Base-by-base conservation (phyloP, 2,329 filamentous ascomycete genomes). In the Aspergillus spinulosporus region DNA sequence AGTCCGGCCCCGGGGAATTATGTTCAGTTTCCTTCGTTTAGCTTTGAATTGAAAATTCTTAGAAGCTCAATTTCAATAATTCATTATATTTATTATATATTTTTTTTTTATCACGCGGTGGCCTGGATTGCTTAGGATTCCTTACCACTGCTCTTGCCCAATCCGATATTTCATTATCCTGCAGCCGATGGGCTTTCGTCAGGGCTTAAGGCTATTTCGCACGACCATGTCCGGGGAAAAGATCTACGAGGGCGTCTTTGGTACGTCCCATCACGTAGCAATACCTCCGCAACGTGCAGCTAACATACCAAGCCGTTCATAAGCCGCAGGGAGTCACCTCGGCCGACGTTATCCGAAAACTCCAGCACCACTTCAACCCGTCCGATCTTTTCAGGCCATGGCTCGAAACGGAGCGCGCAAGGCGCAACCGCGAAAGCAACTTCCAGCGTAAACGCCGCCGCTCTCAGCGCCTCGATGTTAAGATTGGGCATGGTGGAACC, bases 401-500 rank as follows among this genome's bases (percentile, higher is more conserved):
- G 81, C 80, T 97, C 57, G 78, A 85, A 31, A 76, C 82, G 51
- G 86, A 92, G 64, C 79, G 79, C 54, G 74, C 74, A 1, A 79
- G 78, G 47, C 83, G 84, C 56, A 73, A 79, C 12, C 74, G 78
- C 62, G 87, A 90, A 71, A 77, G 76, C 57, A 78, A 82, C 56
- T 78, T 79, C 56, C 84, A 88, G 69, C 81, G 82, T 63, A 80
- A 82, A 64, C 83, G 87, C 58, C 82, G 85, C 59, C 80, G 81
- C 60, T 83, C 84, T 71, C 82, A 82, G 64, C 78, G 82, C 1
- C 72, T 87, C 4, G 84, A 90, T 60, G 88, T 97, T 64, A 99
- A 97, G 79, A 89, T 97, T 68, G 94, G 94, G 34, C 94, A 99
- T 76, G 94, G 94, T 59, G 94, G 94, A 43, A 99, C 94, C 1